Evolutionary conservation across 2,329 filamentous ascomycete species (phyloP).

Genomic region (Cercospora nicotianae): DNA sequence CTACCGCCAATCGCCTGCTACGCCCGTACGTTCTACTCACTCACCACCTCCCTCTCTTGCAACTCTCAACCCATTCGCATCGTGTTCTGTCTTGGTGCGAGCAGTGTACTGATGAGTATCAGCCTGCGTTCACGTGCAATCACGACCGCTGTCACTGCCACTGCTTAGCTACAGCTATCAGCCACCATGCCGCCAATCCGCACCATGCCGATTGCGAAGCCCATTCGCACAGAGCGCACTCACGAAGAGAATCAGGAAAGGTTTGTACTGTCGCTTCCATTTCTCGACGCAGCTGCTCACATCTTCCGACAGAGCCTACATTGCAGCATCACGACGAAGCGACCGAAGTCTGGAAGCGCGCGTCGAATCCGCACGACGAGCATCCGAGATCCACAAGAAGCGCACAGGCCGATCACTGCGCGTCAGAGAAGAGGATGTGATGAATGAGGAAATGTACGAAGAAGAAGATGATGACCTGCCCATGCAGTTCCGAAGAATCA

Average conservation of each 20-base stretch:
- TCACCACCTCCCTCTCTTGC: background rate
- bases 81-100: background rate
- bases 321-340: conserved; percentile 82
- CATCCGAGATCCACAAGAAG: conserved; percentile 87
- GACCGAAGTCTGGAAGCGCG: conserved; percentile 86
- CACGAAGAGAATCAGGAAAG: conserved; percentile 80
- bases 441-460: conserved; percentile 94
- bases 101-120: background rate
- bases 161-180: background rate
- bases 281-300: background rate
- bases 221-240: conserved; percentile 67
- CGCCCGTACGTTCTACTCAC: conserved; percentile 3
- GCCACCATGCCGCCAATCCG: conserved; percentile 37
- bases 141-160: background rate
- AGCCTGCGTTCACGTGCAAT: background rate
- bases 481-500: conserved; percentile 64
- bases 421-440: conserved; percentile 81
- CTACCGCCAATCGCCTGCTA: conserved; percentile 5
- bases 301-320: conserved; percentile 67
- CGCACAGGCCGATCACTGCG: conserved; percentile 79
- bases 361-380: conserved; percentile 80
- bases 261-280: conserved; percentile 38
- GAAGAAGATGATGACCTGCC: conserved; percentile 84
- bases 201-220: conserved; percentile 43
- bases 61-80: background rate